Conservation (phyloP, 768 basidiomycete species). For the Hemileccinum rubropunctum region DNA sequence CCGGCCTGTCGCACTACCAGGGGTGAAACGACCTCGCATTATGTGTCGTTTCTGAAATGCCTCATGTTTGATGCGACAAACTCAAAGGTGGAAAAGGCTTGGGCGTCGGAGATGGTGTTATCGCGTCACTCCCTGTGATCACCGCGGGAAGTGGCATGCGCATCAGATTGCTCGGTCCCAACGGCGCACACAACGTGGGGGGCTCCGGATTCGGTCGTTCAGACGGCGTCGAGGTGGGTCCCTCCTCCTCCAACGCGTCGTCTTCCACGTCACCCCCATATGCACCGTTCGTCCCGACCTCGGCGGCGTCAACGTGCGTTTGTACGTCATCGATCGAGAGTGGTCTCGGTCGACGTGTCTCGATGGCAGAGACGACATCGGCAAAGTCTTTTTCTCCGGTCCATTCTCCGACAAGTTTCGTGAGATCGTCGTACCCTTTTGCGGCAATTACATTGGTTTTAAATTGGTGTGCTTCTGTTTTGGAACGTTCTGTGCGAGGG, state of each 20-base stretch:
- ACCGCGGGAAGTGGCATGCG: constrained; percentile 38
- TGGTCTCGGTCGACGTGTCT: constrained; percentile 21
- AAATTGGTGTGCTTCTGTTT: constrained; percentile 55
- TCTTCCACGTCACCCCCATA: not conserved
- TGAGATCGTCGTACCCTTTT: constrained; percentile 59
- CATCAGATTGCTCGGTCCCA: constrained; percentile 37
- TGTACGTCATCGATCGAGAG: constrained; percentile 13
- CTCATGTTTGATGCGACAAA: constrained; percentile 9
- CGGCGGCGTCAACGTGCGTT: not conserved
- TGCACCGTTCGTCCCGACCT: not conserved
- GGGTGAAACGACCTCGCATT: not conserved
- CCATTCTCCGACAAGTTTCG: constrained; percentile 49
- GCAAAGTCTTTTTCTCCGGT: constrained; percentile 62
- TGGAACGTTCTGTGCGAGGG: constrained; percentile 51
- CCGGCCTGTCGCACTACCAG: too few relatives aligned
- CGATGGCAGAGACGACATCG: constrained; percentile 50
- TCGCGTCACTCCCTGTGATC: constrained; percentile 41
- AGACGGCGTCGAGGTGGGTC: constrained; percentile 42
- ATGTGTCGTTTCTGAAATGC: too few relatives aligned
- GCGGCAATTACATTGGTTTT: constrained; percentile 54
- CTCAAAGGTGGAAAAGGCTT: constrained; percentile 15
- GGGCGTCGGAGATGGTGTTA: constrained; percentile 45
- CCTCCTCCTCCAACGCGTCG: constrained; percentile 26
- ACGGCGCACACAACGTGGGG: constrained; percentile 45
- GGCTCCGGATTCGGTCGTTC: constrained; percentile 59